Evolutionary conservation across 2,329 filamentous ascomycete genomes (phyloP).

Genomic region (Seiridium cupressi): DNA sequence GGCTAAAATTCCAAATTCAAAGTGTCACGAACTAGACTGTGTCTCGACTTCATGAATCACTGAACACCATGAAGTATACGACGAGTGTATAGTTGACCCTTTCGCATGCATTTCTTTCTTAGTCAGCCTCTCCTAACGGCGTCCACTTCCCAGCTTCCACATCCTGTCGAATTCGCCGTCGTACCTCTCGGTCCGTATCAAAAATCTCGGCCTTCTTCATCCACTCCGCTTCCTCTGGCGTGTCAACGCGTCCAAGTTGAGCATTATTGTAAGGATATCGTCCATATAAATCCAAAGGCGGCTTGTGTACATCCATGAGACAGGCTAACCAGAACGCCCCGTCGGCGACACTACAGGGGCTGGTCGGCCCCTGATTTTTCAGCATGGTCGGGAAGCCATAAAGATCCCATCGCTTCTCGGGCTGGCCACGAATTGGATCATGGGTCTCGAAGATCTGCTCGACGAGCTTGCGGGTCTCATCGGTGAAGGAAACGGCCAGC

Average conservation of each 20-base stretch:
- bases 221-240: slow-evolving; percentile 23
- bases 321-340: slow-evolving; percentile 21
- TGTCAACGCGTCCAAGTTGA: slow-evolving; percentile 17
- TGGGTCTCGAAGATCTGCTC: slow-evolving; percentile 15
- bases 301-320: slow-evolving; percentile 25
- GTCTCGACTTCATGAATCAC: no score
- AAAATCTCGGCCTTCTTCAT: slow-evolving; percentile 6
- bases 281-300: slow-evolving; percentile 23
- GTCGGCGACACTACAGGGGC: slow-evolving; percentile 13
- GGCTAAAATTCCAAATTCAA: no score
- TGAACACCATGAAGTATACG: no score
- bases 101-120: neutral
- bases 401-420: slow-evolving; percentile 15
- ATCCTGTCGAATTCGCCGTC: slow-evolving; percentile 10
- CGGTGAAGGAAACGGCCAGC: slow-evolving; percentile 14
- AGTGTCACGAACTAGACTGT: no score
- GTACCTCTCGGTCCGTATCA: slow-evolving; percentile 9
- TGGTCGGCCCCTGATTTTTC: slow-evolving; percentile 12
- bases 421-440: slow-evolving; percentile 17
- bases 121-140: slow-evolving; percentile 11
- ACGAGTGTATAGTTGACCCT: no score
- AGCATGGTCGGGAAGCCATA: slow-evolving; percentile 20
- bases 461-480: slow-evolving; percentile 19
- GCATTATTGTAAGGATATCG: slow-evolving; percentile 27
- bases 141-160: slow-evolving; percentile 18